phyloP scores from a whole-genome alignment of 208 protist species.

The Leishmania arabica region DNA sequence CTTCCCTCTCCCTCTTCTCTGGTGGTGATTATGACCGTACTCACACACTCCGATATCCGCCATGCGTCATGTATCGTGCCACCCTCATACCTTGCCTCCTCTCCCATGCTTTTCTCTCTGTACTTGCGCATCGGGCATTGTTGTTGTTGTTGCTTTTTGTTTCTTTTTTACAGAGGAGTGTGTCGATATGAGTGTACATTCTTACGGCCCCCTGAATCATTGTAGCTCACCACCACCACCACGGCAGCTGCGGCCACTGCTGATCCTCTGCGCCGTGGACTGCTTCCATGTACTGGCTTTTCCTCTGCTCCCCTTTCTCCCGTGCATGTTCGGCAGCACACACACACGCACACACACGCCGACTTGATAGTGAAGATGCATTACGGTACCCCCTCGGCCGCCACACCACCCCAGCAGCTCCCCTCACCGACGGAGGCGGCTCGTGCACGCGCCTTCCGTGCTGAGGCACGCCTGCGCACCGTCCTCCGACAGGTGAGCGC shows the following conservation, averaged over 20 bases:
- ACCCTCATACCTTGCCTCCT: not conserved
- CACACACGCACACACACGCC: not conserved
- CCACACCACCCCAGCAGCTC: not conserved
- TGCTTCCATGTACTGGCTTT: not conserved
- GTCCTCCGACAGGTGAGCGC: slow-evolving; percentile 9
- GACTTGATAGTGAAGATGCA: not conserved
- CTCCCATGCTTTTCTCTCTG: not conserved
- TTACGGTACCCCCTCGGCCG: not conserved
- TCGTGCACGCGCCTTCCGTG: not conserved
- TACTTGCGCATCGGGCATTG: not conserved
- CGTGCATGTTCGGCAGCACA: not conserved
- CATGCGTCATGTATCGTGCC: not conserved
- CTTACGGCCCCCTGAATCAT: not conserved
- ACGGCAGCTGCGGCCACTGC: not conserved
- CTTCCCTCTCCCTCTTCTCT: not conserved
- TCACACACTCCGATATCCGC: not conserved
- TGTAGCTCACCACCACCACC: not conserved
- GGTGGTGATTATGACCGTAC: not conserved
- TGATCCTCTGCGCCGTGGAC: not conserved
- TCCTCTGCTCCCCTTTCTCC: not conserved
- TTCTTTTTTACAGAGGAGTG: not conserved
- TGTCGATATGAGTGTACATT: not conserved
- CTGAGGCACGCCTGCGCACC: slow-evolving; percentile 10
- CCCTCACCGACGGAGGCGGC: slow-evolving; percentile 8
- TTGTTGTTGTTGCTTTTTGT: too few species aligned